Conservation (phyloP, 2,329 filamentous ascomycete species). For the Hirsutella thompsonii region DNA sequence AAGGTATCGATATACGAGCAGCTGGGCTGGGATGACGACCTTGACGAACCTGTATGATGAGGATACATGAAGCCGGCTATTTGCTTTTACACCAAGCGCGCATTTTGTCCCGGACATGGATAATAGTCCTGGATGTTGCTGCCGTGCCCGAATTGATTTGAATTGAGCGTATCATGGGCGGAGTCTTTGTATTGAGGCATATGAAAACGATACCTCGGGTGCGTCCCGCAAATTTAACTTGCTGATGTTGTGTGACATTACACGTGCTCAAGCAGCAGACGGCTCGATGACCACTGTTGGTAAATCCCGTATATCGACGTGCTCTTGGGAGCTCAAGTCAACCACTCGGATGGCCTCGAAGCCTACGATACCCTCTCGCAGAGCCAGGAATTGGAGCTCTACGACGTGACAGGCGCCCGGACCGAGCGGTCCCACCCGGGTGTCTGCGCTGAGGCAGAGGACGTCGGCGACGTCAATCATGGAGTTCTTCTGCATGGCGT, state of each 20-base stretch:
- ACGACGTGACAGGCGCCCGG: constrained; percentile 62
- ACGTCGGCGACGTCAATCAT: constrained; percentile 52
- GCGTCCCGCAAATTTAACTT: neutral
- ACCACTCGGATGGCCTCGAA: constrained; percentile 62
- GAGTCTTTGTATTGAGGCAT: constrained; percentile 5
- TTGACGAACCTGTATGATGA: constrained; percentile 30
- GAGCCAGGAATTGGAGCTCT: constrained; percentile 58
- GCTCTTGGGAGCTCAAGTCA: constrained; percentile 61
- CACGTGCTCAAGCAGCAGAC: constrained; percentile 11
- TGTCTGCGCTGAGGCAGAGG: constrained; percentile 63
- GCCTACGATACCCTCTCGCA: constrained; percentile 53
- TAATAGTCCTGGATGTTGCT: neutral
- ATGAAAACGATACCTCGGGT: neutral
- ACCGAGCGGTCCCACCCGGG: constrained; percentile 58
- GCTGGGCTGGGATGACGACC: constrained; percentile 46
- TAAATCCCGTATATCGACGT: constrained; percentile 63
- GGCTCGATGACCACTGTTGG: constrained; percentile 51
- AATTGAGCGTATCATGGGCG: neutral
- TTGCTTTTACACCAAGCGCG: neutral
- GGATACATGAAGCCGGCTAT: constrained; percentile 1
- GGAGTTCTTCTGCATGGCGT: constrained; percentile 57
- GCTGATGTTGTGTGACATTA: neutral
- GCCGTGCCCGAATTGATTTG: neutral
- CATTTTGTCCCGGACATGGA: no score
- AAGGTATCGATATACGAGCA: constrained; percentile 36